Conservation (phyloP, 768 basidiomycete species). For the Boletus patriciae region DNA sequence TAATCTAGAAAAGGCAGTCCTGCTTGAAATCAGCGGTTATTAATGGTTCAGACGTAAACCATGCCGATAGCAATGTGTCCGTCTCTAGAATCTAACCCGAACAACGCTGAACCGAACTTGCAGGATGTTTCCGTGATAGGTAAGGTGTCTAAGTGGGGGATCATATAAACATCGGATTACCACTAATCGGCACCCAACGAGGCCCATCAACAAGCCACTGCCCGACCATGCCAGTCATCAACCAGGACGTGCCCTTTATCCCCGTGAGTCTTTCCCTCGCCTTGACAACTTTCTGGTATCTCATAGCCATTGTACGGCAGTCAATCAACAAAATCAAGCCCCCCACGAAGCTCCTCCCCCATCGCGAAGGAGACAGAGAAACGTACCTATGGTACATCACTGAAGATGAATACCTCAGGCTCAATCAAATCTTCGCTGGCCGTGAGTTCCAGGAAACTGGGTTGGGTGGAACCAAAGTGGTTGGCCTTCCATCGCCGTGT, state of each 20-base stretch:
- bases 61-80: background rate
- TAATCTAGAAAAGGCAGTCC: too few relatives aligned
- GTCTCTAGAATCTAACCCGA: background rate
- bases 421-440: slow-evolving; percentile 12
- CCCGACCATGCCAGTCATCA: slow-evolving; percentile 6
- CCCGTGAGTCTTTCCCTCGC: background rate
- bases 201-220: too few relatives aligned
- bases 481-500: slow-evolving; percentile 8
- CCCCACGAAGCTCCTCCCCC: background rate
- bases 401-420: slow-evolving; percentile 18
- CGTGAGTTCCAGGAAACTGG: slow-evolving; percentile 15
- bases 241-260: slow-evolving; percentile 7
- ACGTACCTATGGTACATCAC: slow-evolving; percentile 20
- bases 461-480: slow-evolving; percentile 14
- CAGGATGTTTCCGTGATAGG: background rate
- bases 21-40: too few relatives aligned
- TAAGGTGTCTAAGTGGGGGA: background rate
- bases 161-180: background rate
- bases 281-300: background rate
- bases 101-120: background rate
- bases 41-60: background rate
- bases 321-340: slow-evolving; percentile 10
- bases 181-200: background rate
- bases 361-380: background rate
- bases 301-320: background rate